Conservation (phyloP, 331 rosid genomes). For the Saraca asoca region DNA sequence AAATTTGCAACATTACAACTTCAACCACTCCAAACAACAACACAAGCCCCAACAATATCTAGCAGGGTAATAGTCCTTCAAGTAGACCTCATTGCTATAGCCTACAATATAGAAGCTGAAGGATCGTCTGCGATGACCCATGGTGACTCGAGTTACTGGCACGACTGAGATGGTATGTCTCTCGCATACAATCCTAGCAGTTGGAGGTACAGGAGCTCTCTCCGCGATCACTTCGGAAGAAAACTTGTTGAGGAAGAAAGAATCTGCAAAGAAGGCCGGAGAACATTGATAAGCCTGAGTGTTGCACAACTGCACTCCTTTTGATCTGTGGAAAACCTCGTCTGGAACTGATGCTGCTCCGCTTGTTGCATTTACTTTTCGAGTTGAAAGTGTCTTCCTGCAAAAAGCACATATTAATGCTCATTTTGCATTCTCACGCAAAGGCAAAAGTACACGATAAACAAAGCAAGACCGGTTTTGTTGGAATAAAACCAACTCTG, state of each 20-base stretch:
- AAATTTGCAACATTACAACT: constrained; percentile 45
- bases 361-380: constrained; percentile 79
- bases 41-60: constrained; percentile 90
- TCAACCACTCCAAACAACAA: constrained; percentile 96
- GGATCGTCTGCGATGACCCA: constrained; percentile 61
- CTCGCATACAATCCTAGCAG: constrained; percentile 86
- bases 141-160: constrained; percentile 84
- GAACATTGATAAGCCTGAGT: constrained; percentile 87
- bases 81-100: constrained; percentile 72
- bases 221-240: constrained; percentile 90
- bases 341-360: constrained; percentile 96
- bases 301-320: constrained; percentile 88
- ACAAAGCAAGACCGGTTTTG: too few relatives aligned
- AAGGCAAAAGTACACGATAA: too few relatives aligned
- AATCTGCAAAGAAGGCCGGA: constrained; percentile 94
- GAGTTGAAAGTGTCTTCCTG: constrained; percentile 82
- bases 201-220: constrained; percentile 64
- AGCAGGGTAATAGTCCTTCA: constrained; percentile 85
- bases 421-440: constrained; percentile 17
- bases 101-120: constrained; percentile 91
- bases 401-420: background rate
- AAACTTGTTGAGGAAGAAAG: constrained; percentile 78
- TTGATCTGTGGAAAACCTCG: constrained; percentile 88
- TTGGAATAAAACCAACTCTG: too few relatives aligned
- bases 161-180: constrained; percentile 84